A percentile compares a stretch with the other conserved stretches of the same genome.
Evolutionary conservation across 2,329 filamentous ascomycete genomes (phyloP).

Genomic region (Mollisiaceae sp.): DNA sequence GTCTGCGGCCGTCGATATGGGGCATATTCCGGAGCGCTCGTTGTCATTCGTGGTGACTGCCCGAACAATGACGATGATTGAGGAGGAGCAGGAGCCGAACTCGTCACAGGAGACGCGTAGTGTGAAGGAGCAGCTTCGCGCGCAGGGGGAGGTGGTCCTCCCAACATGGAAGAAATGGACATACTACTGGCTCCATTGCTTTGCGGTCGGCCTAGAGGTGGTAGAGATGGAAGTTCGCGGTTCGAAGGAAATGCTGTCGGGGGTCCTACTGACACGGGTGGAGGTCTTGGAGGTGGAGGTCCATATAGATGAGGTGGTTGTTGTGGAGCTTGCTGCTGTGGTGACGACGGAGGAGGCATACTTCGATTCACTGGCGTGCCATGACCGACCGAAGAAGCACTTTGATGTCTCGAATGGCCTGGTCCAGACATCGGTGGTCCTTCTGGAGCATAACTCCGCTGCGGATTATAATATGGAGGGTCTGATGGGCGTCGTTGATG

Average conservation of each 20-base stretch:
- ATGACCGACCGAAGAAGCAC: slow-evolving; percentile 42
- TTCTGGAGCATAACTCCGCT: slow-evolving; percentile 40
- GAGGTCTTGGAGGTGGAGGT: slow-evolving; percentile 45
- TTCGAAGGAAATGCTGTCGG: slow-evolving; percentile 50
- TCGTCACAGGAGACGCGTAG: slow-evolving; percentile 50
- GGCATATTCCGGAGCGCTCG: slow-evolving; percentile 62
- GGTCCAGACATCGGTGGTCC: slow-evolving; percentile 36
- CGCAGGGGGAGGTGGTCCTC: slow-evolving; percentile 54
- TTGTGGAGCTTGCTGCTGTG: slow-evolving; percentile 45
- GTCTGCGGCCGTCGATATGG: slow-evolving; percentile 72
- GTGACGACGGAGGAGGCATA: slow-evolving; percentile 57
- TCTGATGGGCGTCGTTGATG: slow-evolving; percentile 44
- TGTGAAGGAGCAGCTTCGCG: slow-evolving; percentile 53
- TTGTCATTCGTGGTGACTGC: slow-evolving; percentile 42
- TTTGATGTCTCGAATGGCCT: slow-evolving; percentile 42
- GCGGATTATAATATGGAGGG: slow-evolving; percentile 40
- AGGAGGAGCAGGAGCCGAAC: slow-evolving; percentile 42
- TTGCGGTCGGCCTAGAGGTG: slow-evolving; percentile 55
- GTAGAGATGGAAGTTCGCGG: slow-evolving; percentile 60
- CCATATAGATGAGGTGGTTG: slow-evolving; percentile 43
- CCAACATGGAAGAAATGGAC: slow-evolving; percentile 77
- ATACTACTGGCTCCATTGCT: slow-evolving; percentile 60
- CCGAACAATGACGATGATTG: neutral
- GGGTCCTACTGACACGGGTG: slow-evolving; percentile 48
- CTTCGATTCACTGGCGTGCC: slow-evolving; percentile 39